Percentiles rank a stretch among this genome's conserved stretches.
phyloP scores from a whole-genome alignment of 345 rosid genomes.

The Diplotaxis tenuifolia region DNA sequence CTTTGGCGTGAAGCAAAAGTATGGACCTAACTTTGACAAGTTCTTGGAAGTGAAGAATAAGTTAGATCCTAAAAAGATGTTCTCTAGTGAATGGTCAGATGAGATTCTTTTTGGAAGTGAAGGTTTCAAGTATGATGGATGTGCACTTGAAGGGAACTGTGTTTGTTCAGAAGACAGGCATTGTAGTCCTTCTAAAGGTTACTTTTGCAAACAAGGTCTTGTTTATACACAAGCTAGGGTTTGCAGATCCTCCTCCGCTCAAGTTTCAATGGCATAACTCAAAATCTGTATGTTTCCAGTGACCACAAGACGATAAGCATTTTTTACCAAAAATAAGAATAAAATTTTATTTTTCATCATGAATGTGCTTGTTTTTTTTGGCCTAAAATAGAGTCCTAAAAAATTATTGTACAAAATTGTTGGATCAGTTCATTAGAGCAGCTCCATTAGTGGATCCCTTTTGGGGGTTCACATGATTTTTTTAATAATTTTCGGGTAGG shows the following conservation, averaged over 20 bases:
- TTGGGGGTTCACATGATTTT: too few species aligned
- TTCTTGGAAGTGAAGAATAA: constrained; percentile 58
- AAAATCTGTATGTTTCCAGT: background rate
- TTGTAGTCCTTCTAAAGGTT: constrained; percentile 68
- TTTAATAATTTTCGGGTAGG: too few species aligned
- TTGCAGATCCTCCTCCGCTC: constrained; percentile 48
- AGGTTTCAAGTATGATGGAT: constrained; percentile 53
- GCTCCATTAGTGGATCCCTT: too few species aligned
- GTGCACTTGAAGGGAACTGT: constrained; percentile 84
- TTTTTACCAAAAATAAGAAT: too few species aligned
- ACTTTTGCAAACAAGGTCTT: constrained; percentile 61
- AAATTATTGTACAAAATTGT: too few species aligned
- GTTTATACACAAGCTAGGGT: constrained; percentile 70
- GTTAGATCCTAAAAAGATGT: constrained; percentile 63
- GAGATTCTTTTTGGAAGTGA: constrained; percentile 55
- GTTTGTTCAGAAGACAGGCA: constrained; percentile 74
- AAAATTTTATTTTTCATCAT: background rate
- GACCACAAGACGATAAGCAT: background rate
- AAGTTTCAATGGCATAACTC: background rate
- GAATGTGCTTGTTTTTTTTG: too few species aligned
- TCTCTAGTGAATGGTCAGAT: constrained; percentile 80
- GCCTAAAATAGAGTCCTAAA: too few species aligned
- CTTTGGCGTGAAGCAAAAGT: constrained; percentile 57
- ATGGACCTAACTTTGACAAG: constrained; percentile 39
- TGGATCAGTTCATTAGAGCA: too few species aligned